Evolutionary conservation across 345 rosid species (phyloP).

Genomic region (Salix dunnii): DNA sequence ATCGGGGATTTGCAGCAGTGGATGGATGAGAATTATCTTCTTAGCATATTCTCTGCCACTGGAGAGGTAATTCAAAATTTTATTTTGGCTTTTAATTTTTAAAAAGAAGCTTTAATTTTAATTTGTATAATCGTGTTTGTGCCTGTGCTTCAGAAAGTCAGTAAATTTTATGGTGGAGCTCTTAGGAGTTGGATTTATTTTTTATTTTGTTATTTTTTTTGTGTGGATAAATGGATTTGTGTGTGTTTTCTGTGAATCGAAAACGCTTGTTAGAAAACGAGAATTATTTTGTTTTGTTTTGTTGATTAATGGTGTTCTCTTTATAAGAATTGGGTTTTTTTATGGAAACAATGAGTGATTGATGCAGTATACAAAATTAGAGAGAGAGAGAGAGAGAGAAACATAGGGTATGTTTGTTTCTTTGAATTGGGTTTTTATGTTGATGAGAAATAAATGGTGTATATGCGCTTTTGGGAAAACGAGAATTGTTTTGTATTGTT

Average conservation of each 20-base stretch:
- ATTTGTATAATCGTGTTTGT: neutral
- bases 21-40: conserved; percentile 89
- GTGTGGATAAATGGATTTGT: too few species aligned
- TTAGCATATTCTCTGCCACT: conserved; percentile 45
- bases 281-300: neutral
- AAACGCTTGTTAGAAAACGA: neutral
- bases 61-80: conserved; percentile 52
- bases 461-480: too few species aligned
- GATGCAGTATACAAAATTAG: neutral
- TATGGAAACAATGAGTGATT: neutral
- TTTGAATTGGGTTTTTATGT: neutral
- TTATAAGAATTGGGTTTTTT: too few species aligned
- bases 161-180: neutral
- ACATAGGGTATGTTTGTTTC: neutral
- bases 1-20: conserved; percentile 87
- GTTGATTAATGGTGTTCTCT: neutral
- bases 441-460: neutral
- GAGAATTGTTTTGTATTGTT: neutral
- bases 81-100: neutral
- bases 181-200: neutral
- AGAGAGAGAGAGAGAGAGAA: too few species aligned
- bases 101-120: neutral
- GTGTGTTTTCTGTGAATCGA: neutral
- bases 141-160: neutral
- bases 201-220: neutral